Evolutionary conservation across 129 eudicot species (phyloP).

Genomic region (Flaveria trinervia): DNA sequence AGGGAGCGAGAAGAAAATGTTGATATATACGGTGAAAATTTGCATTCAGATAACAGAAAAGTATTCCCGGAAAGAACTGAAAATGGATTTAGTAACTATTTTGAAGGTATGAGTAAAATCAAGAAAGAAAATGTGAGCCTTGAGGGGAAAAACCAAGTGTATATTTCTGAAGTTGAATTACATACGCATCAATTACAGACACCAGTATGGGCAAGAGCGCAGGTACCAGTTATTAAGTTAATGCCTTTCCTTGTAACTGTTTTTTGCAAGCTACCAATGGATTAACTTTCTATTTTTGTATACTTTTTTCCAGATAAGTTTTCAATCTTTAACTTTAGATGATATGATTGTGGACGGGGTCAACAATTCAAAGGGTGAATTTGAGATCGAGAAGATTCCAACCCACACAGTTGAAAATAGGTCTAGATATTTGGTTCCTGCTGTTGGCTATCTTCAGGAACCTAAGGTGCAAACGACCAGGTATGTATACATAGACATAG

Average conservation of each 20-base stretch:
- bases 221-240: constrained; percentile 40
- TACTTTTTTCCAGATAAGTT: constrained; percentile 51
- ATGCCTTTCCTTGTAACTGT: not conserved
- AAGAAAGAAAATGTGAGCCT: constrained; percentile 43
- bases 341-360: constrained; percentile 38
- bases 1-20: constrained; percentile 57
- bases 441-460: constrained; percentile 52
- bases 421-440: constrained; percentile 68
- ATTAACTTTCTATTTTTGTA: not conserved
- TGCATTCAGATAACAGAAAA: constrained; percentile 50
- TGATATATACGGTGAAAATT: constrained; percentile 75
- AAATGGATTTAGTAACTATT: constrained; percentile 33
- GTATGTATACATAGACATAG: constrained; percentile 30
- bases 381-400: constrained; percentile 69
- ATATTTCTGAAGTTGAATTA: constrained; percentile 77
- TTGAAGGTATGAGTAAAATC: constrained; percentile 36
- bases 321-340: constrained; percentile 46
- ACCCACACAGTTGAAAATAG: constrained; percentile 57
- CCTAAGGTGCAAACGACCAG: constrained; percentile 51
- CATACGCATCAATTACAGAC: constrained; percentile 57
- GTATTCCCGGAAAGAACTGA: constrained; percentile 64
- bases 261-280: not conserved
- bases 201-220: constrained; percentile 76
- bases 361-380: constrained; percentile 52
- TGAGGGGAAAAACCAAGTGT: constrained; percentile 73